Percentiles rank a stretch among this genome's conserved stretches.
These are phyloP conservation scores for Fusarium sp. DNA, from an alignment of 2,329 filamentous ascomycete species.

Conservation along the genomic window DNA sequence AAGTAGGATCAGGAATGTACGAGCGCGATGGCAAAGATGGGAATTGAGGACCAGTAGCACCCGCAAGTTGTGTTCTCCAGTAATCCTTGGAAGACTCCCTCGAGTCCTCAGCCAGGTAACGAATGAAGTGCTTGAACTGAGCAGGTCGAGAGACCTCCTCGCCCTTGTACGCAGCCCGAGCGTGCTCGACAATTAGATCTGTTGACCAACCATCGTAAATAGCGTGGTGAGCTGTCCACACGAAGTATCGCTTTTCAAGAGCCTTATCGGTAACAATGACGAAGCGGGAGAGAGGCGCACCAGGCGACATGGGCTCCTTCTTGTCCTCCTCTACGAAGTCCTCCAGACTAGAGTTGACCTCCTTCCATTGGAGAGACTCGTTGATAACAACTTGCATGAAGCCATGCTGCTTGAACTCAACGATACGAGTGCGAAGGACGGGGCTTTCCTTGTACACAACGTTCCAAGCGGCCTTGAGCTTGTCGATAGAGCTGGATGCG, in stretches of 20 bases:
- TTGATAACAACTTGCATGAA: constrained; percentile 63
- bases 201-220: constrained; percentile 53
- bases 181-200: constrained; percentile 46
- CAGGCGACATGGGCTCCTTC: constrained; percentile 58
- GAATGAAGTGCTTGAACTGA: constrained; percentile 49
- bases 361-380: constrained; percentile 54
- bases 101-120: constrained; percentile 39
- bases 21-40: constrained; percentile 46
- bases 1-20: constrained; percentile 43
- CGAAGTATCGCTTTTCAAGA: constrained; percentile 51
- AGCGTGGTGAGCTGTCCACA: constrained; percentile 53
- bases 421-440: constrained; percentile 64
- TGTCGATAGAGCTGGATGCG: constrained; percentile 51
- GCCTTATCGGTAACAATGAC: constrained; percentile 51
- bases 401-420: constrained; percentile 58
- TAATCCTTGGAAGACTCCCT: constrained; percentile 42
- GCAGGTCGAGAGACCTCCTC: constrained; percentile 38
- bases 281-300: constrained; percentile 61
- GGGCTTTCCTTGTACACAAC: constrained; percentile 54
- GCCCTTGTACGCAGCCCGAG: constrained; percentile 39
- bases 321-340: constrained; percentile 59
- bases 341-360: constrained; percentile 52
- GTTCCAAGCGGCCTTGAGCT: constrained; percentile 60
- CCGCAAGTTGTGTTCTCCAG: constrained; percentile 45
- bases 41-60: constrained; percentile 46